A percentile compares a stretch with the other conserved stretches of the same genome.
phyloP scores from a whole-genome alignment of 495 filamentous ascomycete species.

The Rhizodiscina lignyota region DNA sequence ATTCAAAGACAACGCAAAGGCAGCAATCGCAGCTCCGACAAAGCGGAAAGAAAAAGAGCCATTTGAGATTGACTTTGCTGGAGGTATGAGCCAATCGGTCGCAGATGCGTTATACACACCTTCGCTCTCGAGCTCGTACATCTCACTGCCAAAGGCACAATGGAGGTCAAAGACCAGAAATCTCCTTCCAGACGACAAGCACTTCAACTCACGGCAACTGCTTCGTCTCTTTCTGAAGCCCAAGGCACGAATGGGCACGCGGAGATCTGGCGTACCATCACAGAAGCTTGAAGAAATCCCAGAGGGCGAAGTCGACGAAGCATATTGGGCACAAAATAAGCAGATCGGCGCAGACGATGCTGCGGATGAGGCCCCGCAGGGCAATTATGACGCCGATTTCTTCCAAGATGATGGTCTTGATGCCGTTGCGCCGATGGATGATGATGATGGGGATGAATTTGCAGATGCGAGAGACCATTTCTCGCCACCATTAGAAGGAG shows the following conservation, averaged over 20 bases:
- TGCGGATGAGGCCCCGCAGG: constrained; percentile 38
- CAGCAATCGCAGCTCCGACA: constrained; percentile 34
- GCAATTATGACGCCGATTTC: constrained; percentile 91
- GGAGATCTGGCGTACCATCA: constrained; percentile 21
- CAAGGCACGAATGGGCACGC: constrained; percentile 55
- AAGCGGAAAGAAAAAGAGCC: constrained; percentile 86
- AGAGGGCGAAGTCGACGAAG: constrained; percentile 70
- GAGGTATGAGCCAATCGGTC: constrained; percentile 48
- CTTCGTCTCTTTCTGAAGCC: constrained; percentile 88
- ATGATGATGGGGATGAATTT: constrained; percentile 74
- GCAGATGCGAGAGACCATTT: constrained; percentile 85
- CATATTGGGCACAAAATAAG: constrained; percentile 83
- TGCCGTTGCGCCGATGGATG: constrained; percentile 51
- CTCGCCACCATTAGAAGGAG: constrained; percentile 45
- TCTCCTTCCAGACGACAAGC: constrained; percentile 91
- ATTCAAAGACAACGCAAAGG: constrained; percentile 66
- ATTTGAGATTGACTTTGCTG: constrained; percentile 81
- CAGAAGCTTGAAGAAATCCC: no score
- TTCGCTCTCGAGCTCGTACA: constrained; percentile 62
- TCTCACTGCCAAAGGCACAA: constrained; percentile 77
- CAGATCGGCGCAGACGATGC: constrained; percentile 27
- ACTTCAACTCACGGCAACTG: constrained; percentile 87
- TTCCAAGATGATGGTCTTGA: constrained; percentile 88
- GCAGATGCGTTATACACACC: constrained; percentile 75
- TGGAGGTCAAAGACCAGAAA: constrained; percentile 90